Conservation (phyloP, 805 yeast species). For the Yarrowia deformans region DNA sequence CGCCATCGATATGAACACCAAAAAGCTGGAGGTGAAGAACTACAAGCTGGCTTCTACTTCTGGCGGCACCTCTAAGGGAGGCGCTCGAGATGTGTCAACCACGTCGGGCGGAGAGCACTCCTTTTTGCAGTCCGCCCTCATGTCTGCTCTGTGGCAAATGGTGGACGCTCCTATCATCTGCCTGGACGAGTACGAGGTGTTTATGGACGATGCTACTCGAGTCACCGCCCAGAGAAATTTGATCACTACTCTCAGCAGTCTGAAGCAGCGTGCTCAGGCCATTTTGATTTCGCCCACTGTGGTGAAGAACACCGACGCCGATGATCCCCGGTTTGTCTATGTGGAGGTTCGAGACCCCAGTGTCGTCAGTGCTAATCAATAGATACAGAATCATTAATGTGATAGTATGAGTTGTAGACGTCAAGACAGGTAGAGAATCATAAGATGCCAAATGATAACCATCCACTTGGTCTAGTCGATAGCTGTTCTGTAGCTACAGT, state of each 20-base stretch:
- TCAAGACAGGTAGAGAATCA: too few relatives aligned
- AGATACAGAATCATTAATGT: background rate
- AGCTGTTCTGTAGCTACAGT: too few relatives aligned
- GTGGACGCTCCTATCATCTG: conserved; percentile 90
- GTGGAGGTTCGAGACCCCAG: conserved; percentile 31
- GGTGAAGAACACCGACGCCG: background rate
- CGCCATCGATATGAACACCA: conserved; percentile 56
- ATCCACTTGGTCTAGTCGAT: too few relatives aligned
- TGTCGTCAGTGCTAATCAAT: background rate
- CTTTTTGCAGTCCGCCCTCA: conserved; percentile 85
- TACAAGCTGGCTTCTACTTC: background rate
- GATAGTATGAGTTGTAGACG: too few relatives aligned
- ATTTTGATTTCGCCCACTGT: conserved; percentile 35
- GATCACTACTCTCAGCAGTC: background rate
- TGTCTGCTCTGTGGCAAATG: conserved; percentile 89
- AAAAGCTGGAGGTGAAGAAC: conserved; percentile 46
- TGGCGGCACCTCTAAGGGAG: background rate
- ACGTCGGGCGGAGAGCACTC: conserved; percentile 98
- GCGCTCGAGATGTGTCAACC: conserved; percentile 71
- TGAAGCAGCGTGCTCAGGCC: conserved; percentile 16
- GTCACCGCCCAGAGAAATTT: conserved; percentile 22
- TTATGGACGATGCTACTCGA: conserved; percentile 67
- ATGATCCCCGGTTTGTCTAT: conserved; percentile 16
- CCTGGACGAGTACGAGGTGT: conserved; percentile 94
- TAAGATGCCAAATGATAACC: too few relatives aligned